phyloP scores from a whole-genome alignment of 192 early-diverging fungal genomes.

The Backusella macrospora region DNA sequence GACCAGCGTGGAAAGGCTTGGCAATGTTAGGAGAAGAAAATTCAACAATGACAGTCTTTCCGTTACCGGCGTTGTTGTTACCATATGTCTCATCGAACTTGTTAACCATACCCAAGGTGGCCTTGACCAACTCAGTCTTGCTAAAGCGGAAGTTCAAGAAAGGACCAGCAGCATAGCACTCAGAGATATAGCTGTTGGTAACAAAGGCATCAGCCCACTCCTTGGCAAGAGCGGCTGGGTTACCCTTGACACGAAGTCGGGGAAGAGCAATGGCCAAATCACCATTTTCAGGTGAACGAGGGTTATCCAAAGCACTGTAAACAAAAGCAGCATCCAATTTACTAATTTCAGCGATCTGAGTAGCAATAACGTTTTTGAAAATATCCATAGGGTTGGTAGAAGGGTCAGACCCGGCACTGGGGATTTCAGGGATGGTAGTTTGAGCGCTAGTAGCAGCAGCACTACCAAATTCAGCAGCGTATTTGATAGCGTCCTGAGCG shows the following conservation, averaged over 20 bases:
- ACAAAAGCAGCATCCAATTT: slow-evolving; percentile 51
- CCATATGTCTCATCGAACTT: slow-evolving; percentile 61
- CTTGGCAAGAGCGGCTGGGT: slow-evolving; percentile 66
- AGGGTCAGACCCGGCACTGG: slow-evolving; percentile 49
- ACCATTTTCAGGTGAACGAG: slow-evolving; percentile 62
- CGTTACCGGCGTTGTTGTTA: slow-evolving; percentile 58
- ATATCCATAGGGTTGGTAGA: slow-evolving; percentile 57
- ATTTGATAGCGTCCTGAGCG: slow-evolving; percentile 11
- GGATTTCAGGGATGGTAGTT: slow-evolving; percentile 13
- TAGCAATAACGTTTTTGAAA: slow-evolving; percentile 68
- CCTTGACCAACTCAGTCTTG: slow-evolving; percentile 53
- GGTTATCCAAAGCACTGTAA: slow-evolving; percentile 60
- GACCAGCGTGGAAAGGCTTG: slow-evolving; percentile 98
- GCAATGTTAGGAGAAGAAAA: slow-evolving; percentile 98
- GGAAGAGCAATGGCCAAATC: slow-evolving; percentile 75
- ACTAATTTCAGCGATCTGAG: slow-evolving; percentile 58
- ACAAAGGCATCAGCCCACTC: slow-evolving; percentile 65
- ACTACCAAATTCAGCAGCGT: neutral
- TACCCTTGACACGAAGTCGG: slow-evolving; percentile 68
- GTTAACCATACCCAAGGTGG: slow-evolving; percentile 59
- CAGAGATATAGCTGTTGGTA: slow-evolving; percentile 57
- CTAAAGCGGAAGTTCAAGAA: slow-evolving; percentile 80
- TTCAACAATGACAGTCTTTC: slow-evolving; percentile 88
- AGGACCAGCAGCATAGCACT: slow-evolving; percentile 59
- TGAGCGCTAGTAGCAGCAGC: neutral